Evolutionary conservation across 495 filamentous ascomycete species (phyloP).

Genomic region (Penicillium steckii): DNA sequence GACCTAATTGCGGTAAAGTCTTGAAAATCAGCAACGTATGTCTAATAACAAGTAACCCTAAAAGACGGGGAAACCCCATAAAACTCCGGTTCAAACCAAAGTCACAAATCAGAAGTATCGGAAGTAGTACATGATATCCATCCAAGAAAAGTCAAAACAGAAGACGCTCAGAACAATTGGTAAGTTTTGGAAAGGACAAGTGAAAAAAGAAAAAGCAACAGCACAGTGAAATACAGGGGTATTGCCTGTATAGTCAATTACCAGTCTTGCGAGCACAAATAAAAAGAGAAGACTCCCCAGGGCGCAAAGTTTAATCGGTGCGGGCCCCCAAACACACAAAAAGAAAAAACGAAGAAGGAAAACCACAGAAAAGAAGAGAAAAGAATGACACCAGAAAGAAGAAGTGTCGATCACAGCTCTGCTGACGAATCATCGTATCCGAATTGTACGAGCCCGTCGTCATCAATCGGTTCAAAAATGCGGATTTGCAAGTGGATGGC

Average conservation of each 20-base stretch:
- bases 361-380: not conserved
- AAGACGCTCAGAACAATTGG: too few species aligned
- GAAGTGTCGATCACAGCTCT: constrained; percentile 21
- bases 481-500: constrained; percentile 6
- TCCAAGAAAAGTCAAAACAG: constrained; percentile 4
- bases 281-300: constrained; percentile 3
- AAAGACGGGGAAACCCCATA: not conserved
- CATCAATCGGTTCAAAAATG: constrained; percentile 12
- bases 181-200: not conserved
- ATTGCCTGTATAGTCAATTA: constrained; percentile 4
- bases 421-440: constrained; percentile 11
- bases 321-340: not conserved
- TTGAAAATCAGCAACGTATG: not conserved
- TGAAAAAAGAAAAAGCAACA: not conserved
- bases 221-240: not conserved
- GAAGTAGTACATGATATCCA: too few species aligned
- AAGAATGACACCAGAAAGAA: constrained; percentile 2
- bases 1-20: not conserved
- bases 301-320: constrained; percentile 2
- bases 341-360: not conserved
- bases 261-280: constrained; percentile 10
- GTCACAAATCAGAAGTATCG: not conserved
- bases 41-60: not conserved
- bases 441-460: constrained; percentile 6
- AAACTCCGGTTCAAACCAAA: not conserved